Evolutionary conservation across 495 filamentous ascomycete genomes (phyloP), one percentile per base, ranked within the genome.

Genomic region (Aspergillus ostianus): DNA sequence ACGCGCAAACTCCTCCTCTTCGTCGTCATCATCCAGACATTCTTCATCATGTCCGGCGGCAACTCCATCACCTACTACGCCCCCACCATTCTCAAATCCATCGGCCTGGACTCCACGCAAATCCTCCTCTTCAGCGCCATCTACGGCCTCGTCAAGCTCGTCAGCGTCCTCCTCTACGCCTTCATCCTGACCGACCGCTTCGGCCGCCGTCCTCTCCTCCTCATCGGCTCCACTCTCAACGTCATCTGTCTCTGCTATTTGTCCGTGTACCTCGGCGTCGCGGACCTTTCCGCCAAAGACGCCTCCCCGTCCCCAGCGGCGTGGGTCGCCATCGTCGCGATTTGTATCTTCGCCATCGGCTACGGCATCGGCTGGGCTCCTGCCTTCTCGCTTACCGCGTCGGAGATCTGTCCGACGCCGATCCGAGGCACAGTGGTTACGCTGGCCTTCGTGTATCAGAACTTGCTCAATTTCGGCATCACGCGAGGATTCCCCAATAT

Each of bases 11-110:
- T 75, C 65, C 47, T 75, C 58, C 12, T 78, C 61, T 89, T 89
- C 53, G 86, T 90, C 4, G 80, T 82, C 32, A 84, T 88, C 60
- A 80, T 80, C 55, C 85, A 84, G 47, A 80, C 90, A 6, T 91
- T 92, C 75, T 80, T 82, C 66, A 88, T 82, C 45, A 85, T 79
- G 73, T 78, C 80, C 1, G 87, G 87, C 32, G 87, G 90, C 69
- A 90, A 92, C 70, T 87, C 86, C 1, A 80, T 90, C 9, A 76
- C 88, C 3, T 84, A 83, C 71, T 89, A 90, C 67, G 87, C 87
- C 2, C 87, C 87, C 0, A 80, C 77, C 23, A 90, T 91, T 63
- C 89, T 92, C 75, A 65, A 75, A 51, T 73, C 81, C 26, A 79
- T 92, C 15, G 89, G 89, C 4, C 77, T 89, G 48, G 71, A 60